Percentiles rank a stretch among this genome's conserved stretches.
Conservation (phyloP, 2,329 filamentous ascomycete species). For the Neopestalotiopsis clavispora region DNA sequence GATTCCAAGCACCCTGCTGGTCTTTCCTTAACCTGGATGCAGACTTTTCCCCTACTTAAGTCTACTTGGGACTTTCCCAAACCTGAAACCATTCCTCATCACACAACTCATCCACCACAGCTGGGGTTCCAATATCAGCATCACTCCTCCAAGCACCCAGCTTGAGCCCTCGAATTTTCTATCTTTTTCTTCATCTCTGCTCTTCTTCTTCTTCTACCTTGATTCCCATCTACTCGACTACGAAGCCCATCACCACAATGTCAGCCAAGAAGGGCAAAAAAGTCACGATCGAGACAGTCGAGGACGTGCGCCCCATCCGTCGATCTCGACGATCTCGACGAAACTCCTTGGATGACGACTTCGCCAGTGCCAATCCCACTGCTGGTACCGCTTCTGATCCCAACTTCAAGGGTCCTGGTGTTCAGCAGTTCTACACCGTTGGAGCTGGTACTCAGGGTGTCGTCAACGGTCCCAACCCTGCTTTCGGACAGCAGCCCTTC, state of each 20-base stretch:
- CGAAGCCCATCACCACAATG: background rate
- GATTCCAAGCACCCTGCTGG: background rate
- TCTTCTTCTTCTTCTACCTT: background rate
- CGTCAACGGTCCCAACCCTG: conserved; percentile 24
- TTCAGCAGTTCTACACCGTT: background rate
- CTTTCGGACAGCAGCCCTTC: conserved; percentile 23
- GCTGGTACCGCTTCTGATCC: conserved; percentile 4
- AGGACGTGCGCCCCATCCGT: conserved; percentile 6
- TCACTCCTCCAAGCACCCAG: conserved; percentile 17
- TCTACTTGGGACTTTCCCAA: conserved; percentile 13
- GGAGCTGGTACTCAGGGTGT: background rate
- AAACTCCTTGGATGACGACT: background rate
- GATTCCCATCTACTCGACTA: background rate
- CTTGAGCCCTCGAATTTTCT: conserved; percentile 26
- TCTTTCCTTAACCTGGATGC: background rate
- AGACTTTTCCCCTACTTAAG: background rate
- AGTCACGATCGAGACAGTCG: conserved; percentile 15
- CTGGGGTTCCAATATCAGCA: background rate
- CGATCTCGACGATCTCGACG: background rate
- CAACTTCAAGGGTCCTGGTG: background rate
- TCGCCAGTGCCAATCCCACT: background rate
- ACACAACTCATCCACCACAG: background rate
- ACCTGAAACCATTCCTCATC: background rate
- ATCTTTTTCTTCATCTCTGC: background rate
- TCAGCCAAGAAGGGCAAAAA: conserved; percentile 14